Base-by-base conservation (phyloP, 2,329 filamentous ascomycete genomes). In the Sporothrix globosa region DNA sequence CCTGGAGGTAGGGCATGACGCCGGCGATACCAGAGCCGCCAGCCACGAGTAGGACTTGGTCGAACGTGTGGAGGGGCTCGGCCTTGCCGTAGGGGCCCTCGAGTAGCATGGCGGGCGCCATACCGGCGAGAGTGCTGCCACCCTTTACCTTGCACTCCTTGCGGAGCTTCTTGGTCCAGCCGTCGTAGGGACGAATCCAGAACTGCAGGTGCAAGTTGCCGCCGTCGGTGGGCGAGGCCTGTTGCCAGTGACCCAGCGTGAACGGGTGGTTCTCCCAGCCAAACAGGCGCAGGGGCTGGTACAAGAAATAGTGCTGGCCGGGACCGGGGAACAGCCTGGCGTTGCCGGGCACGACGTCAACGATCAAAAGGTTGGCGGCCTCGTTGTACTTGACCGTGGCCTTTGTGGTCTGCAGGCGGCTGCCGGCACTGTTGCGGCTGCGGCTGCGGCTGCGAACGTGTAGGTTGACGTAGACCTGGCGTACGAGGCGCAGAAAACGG, bases 261-360 rank as follows among this genome's bases (percentile, higher is more conserved):
- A 85, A 85, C 0, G 84, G 84, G 58, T 85, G 84, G 70, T 81
- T 84, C 71, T 85, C 82, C 84, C 83, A 85, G 67, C 79, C 80
- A 0, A 77, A 75, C 14, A 76, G 69, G 27, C 78, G 79, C 63
- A 81, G 77, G 4, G 84, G 78, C 7, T 83, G 76, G 63, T 82
- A 81, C 0, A 85, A 73, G 69, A 83, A 85, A 73, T 82, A 85
- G 73, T 79, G 84, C 0, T 81, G 83, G 0, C 83, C 83, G 0
- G 83, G 79, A 0, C 73, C 71, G 1, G 80, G 78, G 11, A 74
- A 50, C 27, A 74, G 46, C 58, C 56, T 27, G 17, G 34, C 21
- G 41, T 70, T 56, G 24, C 44, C 70, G 2, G 72, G 73, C 6
- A 70, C 58, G 24, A 73, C 24, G 56, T 73, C 71, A 17, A 74